These are phyloP conservation scores for Cryptococcus wingfieldii DNA, from an alignment of 1,284 basidiomycete genomes.

Conservation along the genomic window DNA sequence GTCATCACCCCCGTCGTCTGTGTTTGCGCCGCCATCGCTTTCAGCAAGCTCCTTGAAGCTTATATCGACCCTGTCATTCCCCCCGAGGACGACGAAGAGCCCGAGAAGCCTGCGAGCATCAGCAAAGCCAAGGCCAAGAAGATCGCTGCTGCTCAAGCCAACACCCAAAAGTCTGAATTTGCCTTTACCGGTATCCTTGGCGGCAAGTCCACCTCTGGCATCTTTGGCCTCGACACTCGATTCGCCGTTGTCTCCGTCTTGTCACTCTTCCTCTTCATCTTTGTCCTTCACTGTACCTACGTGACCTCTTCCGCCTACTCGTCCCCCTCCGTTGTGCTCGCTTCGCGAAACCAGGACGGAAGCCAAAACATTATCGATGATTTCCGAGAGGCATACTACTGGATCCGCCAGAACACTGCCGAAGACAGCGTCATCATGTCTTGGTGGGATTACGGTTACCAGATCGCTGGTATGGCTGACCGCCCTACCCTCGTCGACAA, in stretches of 20 bases:
- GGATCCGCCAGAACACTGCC: slow-evolving; percentile 93
- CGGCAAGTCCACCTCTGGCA: slow-evolving; percentile 54
- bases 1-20: slow-evolving; percentile 49
- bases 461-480: slow-evolving; percentile 98
- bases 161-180: slow-evolving; percentile 38
- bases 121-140: slow-evolving; percentile 65
- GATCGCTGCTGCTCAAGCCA: slow-evolving; percentile 42
- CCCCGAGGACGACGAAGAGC: slow-evolving; percentile 21
- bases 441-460: slow-evolving; percentile 99
- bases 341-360: slow-evolving; percentile 76
- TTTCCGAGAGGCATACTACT: slow-evolving; percentile 99
- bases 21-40: slow-evolving; percentile 82
- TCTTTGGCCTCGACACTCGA: slow-evolving; percentile 82
- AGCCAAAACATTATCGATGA: slow-evolving; percentile 96
- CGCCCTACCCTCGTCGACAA: slow-evolving; percentile 82
- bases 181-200: slow-evolving; percentile 32
- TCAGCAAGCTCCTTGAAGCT: slow-evolving; percentile 82
- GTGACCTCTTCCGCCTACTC: slow-evolving; percentile 95
- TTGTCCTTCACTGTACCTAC: slow-evolving; percentile 95
- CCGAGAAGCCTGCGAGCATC: slow-evolving; percentile 13
- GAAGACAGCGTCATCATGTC: slow-evolving; percentile 92
- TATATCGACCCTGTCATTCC: slow-evolving; percentile 66
- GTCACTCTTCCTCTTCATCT: slow-evolving; percentile 76
- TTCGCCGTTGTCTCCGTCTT: slow-evolving; percentile 71
- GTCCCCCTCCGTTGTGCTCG: slow-evolving; percentile 92